Evolutionary conservation across 768 basidiomycete species (phyloP).

Genomic region (Lentinula boryana): DNA sequence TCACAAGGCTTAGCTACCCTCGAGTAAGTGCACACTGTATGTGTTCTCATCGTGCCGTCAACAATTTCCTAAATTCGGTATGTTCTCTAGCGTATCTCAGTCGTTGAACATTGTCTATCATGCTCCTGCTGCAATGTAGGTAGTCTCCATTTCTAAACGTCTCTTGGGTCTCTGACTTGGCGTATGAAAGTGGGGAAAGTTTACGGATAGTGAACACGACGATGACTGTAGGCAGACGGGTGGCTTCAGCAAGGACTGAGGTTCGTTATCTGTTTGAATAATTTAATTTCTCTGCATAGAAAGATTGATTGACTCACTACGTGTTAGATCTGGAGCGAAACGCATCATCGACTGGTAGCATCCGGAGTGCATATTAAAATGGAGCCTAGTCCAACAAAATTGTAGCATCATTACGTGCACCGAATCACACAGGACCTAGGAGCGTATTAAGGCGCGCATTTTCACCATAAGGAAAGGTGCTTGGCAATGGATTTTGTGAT

Average conservation of each 20-base stretch:
- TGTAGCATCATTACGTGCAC: background rate
- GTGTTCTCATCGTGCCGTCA: background rate
- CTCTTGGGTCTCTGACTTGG: background rate
- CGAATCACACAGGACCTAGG: no score
- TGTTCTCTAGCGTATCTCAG: constrained; percentile 21
- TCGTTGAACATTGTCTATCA: constrained; percentile 27
- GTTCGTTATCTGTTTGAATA: constrained; percentile 9
- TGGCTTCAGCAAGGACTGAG: constrained; percentile 26
- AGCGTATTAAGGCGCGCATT: background rate
- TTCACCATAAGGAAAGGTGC: no score
- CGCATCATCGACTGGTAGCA: constrained; percentile 21
- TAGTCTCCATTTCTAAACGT: background rate
- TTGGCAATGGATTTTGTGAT: no score
- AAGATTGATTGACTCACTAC: no score
- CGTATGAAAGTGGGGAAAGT: constrained; percentile 18
- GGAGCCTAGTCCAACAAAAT: constrained; percentile 15
- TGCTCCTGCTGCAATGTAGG: constrained; percentile 26
- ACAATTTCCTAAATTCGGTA: background rate
- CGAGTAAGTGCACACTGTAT: background rate
- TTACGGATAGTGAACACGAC: constrained; percentile 28
- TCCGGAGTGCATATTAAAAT: constrained; percentile 28
- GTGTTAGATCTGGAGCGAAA: constrained; percentile 27
- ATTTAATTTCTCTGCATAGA: no score
- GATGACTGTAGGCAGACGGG: constrained; percentile 21
- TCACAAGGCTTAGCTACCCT: background rate